Evolutionary conservation across 192 early-diverging fungal species (phyloP).

Genomic region (Chytriomyces hyalinus): DNA sequence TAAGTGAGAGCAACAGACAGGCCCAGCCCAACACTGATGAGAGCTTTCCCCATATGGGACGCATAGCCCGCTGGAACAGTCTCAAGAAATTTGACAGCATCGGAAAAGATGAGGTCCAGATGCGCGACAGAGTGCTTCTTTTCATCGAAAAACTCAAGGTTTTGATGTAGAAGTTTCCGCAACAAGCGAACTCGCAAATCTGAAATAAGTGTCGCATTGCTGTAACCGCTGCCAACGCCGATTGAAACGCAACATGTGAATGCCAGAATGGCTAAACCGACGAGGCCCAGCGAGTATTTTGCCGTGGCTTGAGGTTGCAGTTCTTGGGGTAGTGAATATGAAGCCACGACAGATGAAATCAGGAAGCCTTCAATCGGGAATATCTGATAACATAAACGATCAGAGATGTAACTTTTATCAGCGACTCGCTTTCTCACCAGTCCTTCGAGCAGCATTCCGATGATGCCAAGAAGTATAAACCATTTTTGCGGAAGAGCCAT

Average conservation of each 20-base stretch:
- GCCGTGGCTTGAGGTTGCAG: neutral
- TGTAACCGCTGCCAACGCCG: neutral
- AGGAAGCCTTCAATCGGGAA: conserved; percentile 1
- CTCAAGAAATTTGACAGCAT: conserved; percentile 7
- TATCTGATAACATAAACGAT: neutral
- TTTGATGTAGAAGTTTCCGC: neutral
- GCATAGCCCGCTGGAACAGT: neutral
- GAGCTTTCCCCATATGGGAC: neutral
- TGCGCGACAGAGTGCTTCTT: neutral
- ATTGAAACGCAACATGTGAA: neutral
- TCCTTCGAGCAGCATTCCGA: conserved; percentile 20
- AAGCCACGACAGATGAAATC: conserved; percentile 14
- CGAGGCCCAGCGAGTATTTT: conserved; percentile 16
- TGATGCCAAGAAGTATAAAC: neutral
- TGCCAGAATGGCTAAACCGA: neutral
- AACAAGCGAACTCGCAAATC: neutral
- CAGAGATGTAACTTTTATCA: too few relatives aligned
- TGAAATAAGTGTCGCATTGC: neutral
- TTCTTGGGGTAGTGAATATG: neutral
- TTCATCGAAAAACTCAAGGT: conserved; percentile 25
- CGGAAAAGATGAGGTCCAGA: conserved; percentile 1
- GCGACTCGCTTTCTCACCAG: neutral
- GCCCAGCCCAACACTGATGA: neutral
- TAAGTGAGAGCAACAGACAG: conserved; percentile 1
- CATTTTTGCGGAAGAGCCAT: neutral